phyloP scores from a whole-genome alignment of 225 moss, liverwort and hornwort genomes.

The Climacium dendroides region DNA sequence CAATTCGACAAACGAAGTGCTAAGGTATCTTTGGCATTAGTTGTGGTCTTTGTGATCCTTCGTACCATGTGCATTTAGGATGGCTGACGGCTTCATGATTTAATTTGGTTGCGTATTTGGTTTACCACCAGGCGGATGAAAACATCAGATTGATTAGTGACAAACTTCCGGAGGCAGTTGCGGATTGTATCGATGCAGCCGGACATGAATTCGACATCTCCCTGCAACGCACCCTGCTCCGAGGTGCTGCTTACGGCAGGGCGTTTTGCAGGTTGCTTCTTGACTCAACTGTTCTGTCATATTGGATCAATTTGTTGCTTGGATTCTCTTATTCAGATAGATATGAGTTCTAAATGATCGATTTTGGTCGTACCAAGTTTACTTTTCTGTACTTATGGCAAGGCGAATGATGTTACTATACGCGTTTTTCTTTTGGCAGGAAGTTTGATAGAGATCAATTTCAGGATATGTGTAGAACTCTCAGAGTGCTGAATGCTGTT shows the following conservation, averaged over 20 bases:
- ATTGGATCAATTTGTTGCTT: neutral
- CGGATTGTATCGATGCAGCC: conserved; percentile 97
- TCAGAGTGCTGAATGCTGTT: conserved; percentile 91
- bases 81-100: neutral
- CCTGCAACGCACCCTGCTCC: conserved; percentile 78
- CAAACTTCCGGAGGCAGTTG: conserved; percentile 76
- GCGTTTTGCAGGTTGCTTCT: conserved; percentile 88
- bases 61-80: neutral
- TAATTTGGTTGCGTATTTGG: neutral
- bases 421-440: conserved; percentile 29
- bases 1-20: conserved; percentile 95
- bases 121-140: conserved; percentile 73
- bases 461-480: conserved; percentile 88
- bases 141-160: conserved; percentile 86
- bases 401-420: neutral
- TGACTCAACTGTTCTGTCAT: neutral
- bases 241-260: conserved; percentile 93
- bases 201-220: conserved; percentile 91
- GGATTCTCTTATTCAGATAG: neutral
- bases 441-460: conserved; percentile 86
- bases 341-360: neutral
- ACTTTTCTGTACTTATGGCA: neutral
- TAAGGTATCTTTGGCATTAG: conserved; percentile 37
- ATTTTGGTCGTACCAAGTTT: neutral
- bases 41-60: neutral